Percentiles rank a stretch among this genome's conserved stretches.
These are phyloP conservation scores for Phytophthora pini DNA, from an alignment of 352 stramenopile species.

Conservation along the genomic window DNA sequence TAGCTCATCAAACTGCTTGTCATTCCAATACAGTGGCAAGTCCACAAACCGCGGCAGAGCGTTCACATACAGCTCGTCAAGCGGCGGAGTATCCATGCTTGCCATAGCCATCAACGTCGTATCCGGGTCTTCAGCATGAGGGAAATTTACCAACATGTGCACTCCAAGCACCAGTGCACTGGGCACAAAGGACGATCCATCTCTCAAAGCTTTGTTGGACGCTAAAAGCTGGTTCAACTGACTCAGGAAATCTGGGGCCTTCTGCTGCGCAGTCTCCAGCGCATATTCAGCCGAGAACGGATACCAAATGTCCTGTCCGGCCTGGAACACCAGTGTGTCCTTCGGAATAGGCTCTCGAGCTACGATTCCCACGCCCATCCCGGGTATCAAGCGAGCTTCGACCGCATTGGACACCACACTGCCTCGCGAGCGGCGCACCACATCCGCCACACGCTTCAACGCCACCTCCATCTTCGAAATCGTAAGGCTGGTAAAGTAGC, in stretches of 20 bases:
- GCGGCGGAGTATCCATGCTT: conserved; percentile 16
- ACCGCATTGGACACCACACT: conserved; percentile 62
- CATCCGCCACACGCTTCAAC: conserved; percentile 59
- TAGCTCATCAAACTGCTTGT: conserved; percentile 63
- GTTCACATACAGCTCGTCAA: conserved; percentile 69
- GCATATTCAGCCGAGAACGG: conserved; percentile 81
- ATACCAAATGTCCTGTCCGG: conserved; percentile 62
- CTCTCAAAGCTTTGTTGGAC: conserved; percentile 34
- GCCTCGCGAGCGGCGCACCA: conserved; percentile 56
- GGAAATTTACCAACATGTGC: conserved; percentile 73
- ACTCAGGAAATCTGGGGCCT: conserved; percentile 68
- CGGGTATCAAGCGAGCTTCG: conserved; percentile 49
- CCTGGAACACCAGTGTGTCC: conserved; percentile 70
- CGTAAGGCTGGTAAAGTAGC: neutral
- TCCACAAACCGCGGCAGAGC: conserved; percentile 65
- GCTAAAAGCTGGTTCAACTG: conserved; percentile 62
- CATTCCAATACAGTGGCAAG: conserved; percentile 77
- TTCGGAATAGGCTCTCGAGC: conserved; percentile 60
- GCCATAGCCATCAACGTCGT: conserved; percentile 23
- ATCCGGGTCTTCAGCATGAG: conserved; percentile 34
- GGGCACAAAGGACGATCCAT: conserved; percentile 54
- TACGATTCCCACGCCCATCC: conserved; percentile 76
- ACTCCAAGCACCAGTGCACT: conserved; percentile 72
- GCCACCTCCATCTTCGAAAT: conserved; percentile 38
- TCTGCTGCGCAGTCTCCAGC: conserved; percentile 59